Base-by-base conservation (phyloP, 495 filamentous ascomycete genomes). In the Podospora appendiculata region DNA sequence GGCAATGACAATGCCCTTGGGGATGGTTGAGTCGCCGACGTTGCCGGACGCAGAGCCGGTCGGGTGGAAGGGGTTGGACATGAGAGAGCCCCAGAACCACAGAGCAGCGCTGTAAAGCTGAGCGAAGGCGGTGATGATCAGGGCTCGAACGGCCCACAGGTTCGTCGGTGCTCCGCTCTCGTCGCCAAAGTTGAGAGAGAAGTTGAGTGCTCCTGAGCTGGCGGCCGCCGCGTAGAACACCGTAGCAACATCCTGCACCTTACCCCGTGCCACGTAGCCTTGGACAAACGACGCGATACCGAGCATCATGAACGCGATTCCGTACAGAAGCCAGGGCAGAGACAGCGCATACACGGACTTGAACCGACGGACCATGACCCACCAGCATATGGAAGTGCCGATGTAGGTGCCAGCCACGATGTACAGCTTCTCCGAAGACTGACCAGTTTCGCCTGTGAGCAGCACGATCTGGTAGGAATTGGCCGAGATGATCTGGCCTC, bases 391-490 rank as follows among this genome's bases (percentile, higher is more conserved):
- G 4, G 82, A 83, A 8, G 76, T 75, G 9, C 63, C 68, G n/a
- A 82, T 71, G 58, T 87, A 87, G 34, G 84, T 79, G 12, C 67
- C 70, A 0, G 81, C 81, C 17, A 86, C 75, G 54, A 79, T 68
- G 62, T 87, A 87, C 17, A 87, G 71, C 66, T 81, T 79, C 32
- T 75, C 65, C 3, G 82, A 80, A 8, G 79, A 71, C 58, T 86
- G 70, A 14, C 78, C 81, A 12, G 80, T 69, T 52, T 79, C 74
- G 18, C 83, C 84, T 6, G 73, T 78, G 17, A 87, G 66, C 12
- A 87, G 76, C 6, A 82, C 83, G 61, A 87, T 81, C 54, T 87
- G 83, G 64, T 85, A 84, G 0, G 79, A 84, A 58, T 83, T 86
- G 45, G 80, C 79, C 0, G 84, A 79, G 41, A 87, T 76, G 52